phyloP scores from a whole-genome alignment of 2,329 filamentous ascomycete genomes.

The Talaromyces sp. region DNA sequence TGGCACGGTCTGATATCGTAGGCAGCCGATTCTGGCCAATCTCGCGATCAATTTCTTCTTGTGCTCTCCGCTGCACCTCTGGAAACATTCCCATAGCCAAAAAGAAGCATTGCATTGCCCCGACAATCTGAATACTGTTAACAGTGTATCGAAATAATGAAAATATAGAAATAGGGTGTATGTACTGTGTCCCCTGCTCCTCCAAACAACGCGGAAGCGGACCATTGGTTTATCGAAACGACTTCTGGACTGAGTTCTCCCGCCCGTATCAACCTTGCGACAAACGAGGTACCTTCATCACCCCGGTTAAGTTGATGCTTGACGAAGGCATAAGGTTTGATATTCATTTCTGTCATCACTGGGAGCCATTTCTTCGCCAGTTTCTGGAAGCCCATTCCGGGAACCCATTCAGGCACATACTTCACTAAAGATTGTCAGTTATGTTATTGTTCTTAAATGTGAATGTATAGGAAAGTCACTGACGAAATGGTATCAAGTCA shows the following conservation, averaged over 20 bases:
- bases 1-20: conserved; percentile 21
- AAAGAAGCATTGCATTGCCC: background rate
- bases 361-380: conserved; percentile 33
- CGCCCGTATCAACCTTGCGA: conserved; percentile 20
- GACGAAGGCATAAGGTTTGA: conserved; percentile 41
- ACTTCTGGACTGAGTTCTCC: conserved; percentile 23
- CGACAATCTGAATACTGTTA: background rate
- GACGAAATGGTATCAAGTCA: conserved; percentile 40
- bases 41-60: conserved; percentile 27
- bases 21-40: conserved; percentile 24
- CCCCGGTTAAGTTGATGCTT: conserved; percentile 31
- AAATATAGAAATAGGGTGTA: background rate
- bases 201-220: conserved; percentile 37
- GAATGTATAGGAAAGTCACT: conserved; percentile 12
- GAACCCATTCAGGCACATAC: conserved; percentile 41
- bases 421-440: conserved; percentile 22
- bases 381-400: conserved; percentile 42
- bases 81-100: conserved; percentile 18
- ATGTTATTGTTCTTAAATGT: background rate
- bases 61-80: conserved; percentile 31
- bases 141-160: background rate
- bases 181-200: conserved; percentile 38
- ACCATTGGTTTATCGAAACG: conserved; percentile 36
- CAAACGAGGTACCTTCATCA: conserved; percentile 19
- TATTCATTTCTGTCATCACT: conserved; percentile 24